Evolutionary conservation across 805 yeast species (phyloP).

Genomic region (Cyberlindnera subsufficiens): DNA sequence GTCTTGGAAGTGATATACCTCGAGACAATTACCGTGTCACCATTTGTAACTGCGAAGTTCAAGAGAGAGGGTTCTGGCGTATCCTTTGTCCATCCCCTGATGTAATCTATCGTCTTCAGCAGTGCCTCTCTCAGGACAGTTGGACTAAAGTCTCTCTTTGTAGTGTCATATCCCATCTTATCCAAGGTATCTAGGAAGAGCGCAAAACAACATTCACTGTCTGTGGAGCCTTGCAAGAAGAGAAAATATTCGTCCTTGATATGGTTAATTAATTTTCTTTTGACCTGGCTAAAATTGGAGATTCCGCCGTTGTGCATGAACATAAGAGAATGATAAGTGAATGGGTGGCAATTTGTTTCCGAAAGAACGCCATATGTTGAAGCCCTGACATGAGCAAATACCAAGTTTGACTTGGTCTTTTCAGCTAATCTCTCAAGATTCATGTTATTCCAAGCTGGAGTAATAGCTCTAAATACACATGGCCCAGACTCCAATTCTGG

Average conservation of each 20-base stretch:
- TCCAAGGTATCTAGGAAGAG: conserved; percentile 71
- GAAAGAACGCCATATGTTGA: conserved; percentile 91
- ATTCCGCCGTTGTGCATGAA: conserved; percentile 98
- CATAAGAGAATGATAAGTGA: conserved; percentile 78
- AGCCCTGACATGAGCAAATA: conserved; percentile 95
- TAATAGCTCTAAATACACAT: conserved; percentile 89
- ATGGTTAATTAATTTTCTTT: conserved; percentile 64
- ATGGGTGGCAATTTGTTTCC: conserved; percentile 97
- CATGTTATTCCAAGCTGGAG: conserved; percentile 97
- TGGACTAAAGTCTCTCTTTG: conserved; percentile 43
- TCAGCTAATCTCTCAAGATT: conserved; percentile 81
- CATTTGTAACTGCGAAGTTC: conserved; percentile 95
- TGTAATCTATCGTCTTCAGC: conserved; percentile 62
- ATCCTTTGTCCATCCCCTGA: conserved; percentile 76
- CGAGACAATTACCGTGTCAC: conserved; percentile 76
- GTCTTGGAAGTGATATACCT: conserved; percentile 83
- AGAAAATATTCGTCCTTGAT: conserved; percentile 77
- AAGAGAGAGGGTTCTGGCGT: conserved; percentile 76
- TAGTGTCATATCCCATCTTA: conserved; percentile 73
- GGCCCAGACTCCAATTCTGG: conserved; percentile 65
- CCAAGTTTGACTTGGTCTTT: conserved; percentile 76
- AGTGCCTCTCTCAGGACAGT: conserved; percentile 61
- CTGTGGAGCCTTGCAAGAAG: conserved; percentile 87
- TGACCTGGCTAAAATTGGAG: conserved; percentile 64
- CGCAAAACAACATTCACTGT: conserved; percentile 93